Percentiles rank a stretch among this genome's conserved stretches.
Evolutionary conservation across 306 rosid genomes (phyloP).

Genomic region (Fagus crenata): DNA sequence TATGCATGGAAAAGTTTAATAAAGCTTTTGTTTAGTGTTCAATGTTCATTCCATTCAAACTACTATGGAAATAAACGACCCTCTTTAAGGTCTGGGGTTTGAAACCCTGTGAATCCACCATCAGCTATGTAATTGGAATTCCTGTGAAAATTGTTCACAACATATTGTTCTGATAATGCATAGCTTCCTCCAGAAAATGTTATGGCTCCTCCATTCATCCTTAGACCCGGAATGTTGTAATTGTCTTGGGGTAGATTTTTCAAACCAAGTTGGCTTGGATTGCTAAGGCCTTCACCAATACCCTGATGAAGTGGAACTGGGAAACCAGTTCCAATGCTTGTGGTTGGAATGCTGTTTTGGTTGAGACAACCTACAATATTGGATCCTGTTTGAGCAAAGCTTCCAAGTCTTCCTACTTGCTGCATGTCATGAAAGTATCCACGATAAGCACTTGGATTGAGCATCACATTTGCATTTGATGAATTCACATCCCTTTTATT

Average conservation of each 20-base stretch:
- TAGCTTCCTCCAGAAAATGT: constrained; percentile 21
- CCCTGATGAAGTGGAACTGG: constrained; percentile 24
- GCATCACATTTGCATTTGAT: constrained; percentile 14
- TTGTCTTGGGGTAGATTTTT: constrained; percentile 11
- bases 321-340: constrained; percentile 26
- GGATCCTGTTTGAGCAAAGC: constrained; percentile 12
- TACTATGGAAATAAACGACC: constrained; percentile 22
- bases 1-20: background rate
- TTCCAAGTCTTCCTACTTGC: constrained; percentile 25
- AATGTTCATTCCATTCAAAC: background rate
- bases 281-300: constrained; percentile 5
- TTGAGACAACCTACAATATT: constrained; percentile 2
- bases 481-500: constrained; percentile 1
- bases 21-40: background rate
- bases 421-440: constrained; percentile 17
- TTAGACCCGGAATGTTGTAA: constrained; percentile 17
- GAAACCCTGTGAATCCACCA: constrained; percentile 3
- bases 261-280: constrained; percentile 24
- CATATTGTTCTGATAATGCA: constrained; percentile 22
- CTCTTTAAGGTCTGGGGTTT: constrained; percentile 18
- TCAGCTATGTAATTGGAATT: constrained; percentile 8
- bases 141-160: constrained; percentile 13
- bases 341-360: constrained; percentile 11
- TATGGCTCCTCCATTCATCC: constrained; percentile 26
- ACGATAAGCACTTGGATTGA: constrained; percentile 9